phyloP scores from a whole-genome alignment of 169 alveolate species.

The Plasmodium vivax region DNA sequence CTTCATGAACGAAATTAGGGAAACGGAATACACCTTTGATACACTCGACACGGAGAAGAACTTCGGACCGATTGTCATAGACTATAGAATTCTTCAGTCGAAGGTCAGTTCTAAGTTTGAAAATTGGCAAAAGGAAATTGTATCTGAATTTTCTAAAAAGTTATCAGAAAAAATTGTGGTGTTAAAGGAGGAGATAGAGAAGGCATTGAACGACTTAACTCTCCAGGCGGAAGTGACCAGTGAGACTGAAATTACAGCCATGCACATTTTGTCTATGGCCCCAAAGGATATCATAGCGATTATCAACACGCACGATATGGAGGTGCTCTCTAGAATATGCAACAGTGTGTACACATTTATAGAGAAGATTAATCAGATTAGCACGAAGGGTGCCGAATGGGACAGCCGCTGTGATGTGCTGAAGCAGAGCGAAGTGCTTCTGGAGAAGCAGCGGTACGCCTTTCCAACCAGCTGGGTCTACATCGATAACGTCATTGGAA shows the following conservation, averaged over 20 bases:
- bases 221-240: constrained; percentile 75
- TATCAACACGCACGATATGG: constrained; percentile 81
- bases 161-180: constrained; percentile 84
- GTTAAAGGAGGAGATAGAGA: constrained; percentile 71
- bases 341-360: constrained; percentile 89
- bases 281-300: constrained; percentile 81
- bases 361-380: constrained; percentile 92
- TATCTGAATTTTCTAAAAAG: constrained; percentile 93
- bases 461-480: constrained; percentile 94
- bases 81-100: constrained; percentile 90
- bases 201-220: constrained; percentile 77
- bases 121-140: constrained; percentile 95
- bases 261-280: constrained; percentile 79
- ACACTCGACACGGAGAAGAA: constrained; percentile 90
- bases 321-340: constrained; percentile 76
- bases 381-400: constrained; percentile 90
- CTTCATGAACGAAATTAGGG: constrained; percentile 93
- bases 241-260: constrained; percentile 79
- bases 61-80: constrained; percentile 95
- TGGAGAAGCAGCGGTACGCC: constrained; percentile 91
- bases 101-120: constrained; percentile 92
- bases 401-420: constrained; percentile 88
- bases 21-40: constrained; percentile 93
- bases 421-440: constrained; percentile 90
- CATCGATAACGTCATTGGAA: constrained; percentile 94